phyloP scores from a whole-genome alignment of 352 stramenopile species.

The Phytopythium mirpurense region DNA sequence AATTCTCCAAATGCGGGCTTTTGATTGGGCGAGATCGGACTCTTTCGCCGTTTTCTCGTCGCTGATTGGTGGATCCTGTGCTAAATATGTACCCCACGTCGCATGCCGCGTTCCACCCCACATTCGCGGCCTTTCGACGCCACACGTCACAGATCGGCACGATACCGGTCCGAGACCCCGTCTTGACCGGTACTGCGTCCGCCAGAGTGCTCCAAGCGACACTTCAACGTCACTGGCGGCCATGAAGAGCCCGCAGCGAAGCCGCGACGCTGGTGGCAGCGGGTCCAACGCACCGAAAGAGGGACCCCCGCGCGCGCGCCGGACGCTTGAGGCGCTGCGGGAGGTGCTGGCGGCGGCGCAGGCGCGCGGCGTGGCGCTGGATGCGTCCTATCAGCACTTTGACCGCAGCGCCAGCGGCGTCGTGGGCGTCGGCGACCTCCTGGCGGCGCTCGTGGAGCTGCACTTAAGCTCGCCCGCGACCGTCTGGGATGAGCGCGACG shows the following conservation, averaged over 20 bases:
- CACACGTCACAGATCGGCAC: constrained; percentile 3
- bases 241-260: constrained; percentile 7
- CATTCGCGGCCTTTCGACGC: neutral
- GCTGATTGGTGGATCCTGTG: constrained; percentile 1
- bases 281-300: neutral
- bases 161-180: neutral
- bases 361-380: constrained; percentile 39
- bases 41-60: neutral
- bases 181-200: neutral
- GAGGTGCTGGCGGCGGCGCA: constrained; percentile 44
- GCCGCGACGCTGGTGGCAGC: neutral
- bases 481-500: constrained; percentile 39
- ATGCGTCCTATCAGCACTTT: constrained; percentile 55
- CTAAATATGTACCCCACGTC: neutral
- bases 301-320: neutral
- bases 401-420: constrained; percentile 36
- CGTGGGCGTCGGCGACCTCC: constrained; percentile 45
- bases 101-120: too few relatives aligned
- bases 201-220: neutral
- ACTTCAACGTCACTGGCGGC: constrained; percentile 2
- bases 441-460: constrained; percentile 43
- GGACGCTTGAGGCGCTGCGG: constrained; percentile 30
- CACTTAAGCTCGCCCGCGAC: constrained; percentile 12
- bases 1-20: constrained; percentile 6
- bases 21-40: constrained; percentile 3